Conservation (phyloP, 2,329 filamentous ascomycete genomes). For the Xylariaceae sp. region DNA sequence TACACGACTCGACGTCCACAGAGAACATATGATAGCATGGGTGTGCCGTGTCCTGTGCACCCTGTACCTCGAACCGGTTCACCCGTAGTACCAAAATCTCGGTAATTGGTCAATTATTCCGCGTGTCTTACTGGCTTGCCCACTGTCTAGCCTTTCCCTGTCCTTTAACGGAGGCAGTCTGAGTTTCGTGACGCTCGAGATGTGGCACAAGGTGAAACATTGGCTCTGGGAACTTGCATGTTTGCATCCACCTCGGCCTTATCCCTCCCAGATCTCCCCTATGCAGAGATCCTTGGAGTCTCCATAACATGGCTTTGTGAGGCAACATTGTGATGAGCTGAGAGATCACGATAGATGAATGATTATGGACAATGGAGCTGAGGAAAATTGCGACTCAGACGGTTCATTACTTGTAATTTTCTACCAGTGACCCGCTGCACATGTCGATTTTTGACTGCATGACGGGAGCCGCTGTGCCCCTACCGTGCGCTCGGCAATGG, state of each 20-base stretch:
- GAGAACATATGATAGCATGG: constrained; percentile 23
- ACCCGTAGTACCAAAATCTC: constrained; percentile 23
- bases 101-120: constrained; percentile 29
- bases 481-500: no score
- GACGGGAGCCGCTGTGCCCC: no score
- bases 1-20: constrained; percentile 21
- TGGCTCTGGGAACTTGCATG: constrained; percentile 18
- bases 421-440: neutral
- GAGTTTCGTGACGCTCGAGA: constrained; percentile 12
- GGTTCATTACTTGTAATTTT: neutral
- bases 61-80: constrained; percentile 17
- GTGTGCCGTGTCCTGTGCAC: constrained; percentile 18
- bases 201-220: constrained; percentile 18
- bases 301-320: neutral
- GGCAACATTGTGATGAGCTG: neutral
- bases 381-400: neutral
- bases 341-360: constrained; percentile 1
- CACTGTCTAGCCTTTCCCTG: constrained; percentile 17
- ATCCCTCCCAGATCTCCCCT: constrained; percentile 8
- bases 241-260: constrained; percentile 17
- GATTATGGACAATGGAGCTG: constrained; percentile 1
- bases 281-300: constrained; percentile 1
- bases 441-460: neutral
- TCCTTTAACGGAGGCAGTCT: constrained; percentile 11
- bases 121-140: constrained; percentile 26